Base-by-base conservation (phyloP, 2,329 filamentous ascomycete species). In the Hypocreales sp. region DNA sequence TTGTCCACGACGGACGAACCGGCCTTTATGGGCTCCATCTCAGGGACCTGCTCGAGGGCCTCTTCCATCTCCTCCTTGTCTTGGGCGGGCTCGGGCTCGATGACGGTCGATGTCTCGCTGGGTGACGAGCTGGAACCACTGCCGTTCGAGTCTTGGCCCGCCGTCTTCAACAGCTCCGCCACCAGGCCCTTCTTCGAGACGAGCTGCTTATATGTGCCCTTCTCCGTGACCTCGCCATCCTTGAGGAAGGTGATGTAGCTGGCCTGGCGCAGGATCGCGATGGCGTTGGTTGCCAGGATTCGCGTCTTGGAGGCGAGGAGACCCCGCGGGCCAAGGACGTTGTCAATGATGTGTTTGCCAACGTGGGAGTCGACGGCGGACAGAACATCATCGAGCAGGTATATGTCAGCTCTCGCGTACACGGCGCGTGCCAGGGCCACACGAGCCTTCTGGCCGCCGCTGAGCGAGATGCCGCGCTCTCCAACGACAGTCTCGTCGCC, bases 321-420 rank as follows among this genome's bases (percentile, higher is more conserved):
- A 38, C 90, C 90, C 35, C 76, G 78, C 5, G 79, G 65, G 9
- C 90, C 90, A 20, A 98, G 70, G 1, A 98, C 90, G 35, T 90
- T 82, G 47, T 95, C 80, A 42, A 94, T 94, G 31, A 98, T 68
- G 54, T 98, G 90, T 36, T 82, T 71, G 26, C 90, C 90, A 32
- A 98, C 90, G 46, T 98, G 90, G 37, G 92, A 87, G 54, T 98
- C 90, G n/a, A 98, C 90, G 1, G 92, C 90, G 11, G 87, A 95
- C 8, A 98, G 64, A 34, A 86, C 80, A 48, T 98, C 90, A 40
- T 98, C 90, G 8, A 98, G 64, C 9, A 98, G 64, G 46, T 95
- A 95, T 26, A 98, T 73, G 48, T 98, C 92, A n/a, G 90, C 84
- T 40, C 90, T 72, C 27, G 92, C 86, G 47, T 98, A 98, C 1